Evolutionary conservation across 805 yeast genomes (phyloP), one percentile per base, ranked within the genome.

Genomic region (Zygoascus bituminiphila): DNA sequence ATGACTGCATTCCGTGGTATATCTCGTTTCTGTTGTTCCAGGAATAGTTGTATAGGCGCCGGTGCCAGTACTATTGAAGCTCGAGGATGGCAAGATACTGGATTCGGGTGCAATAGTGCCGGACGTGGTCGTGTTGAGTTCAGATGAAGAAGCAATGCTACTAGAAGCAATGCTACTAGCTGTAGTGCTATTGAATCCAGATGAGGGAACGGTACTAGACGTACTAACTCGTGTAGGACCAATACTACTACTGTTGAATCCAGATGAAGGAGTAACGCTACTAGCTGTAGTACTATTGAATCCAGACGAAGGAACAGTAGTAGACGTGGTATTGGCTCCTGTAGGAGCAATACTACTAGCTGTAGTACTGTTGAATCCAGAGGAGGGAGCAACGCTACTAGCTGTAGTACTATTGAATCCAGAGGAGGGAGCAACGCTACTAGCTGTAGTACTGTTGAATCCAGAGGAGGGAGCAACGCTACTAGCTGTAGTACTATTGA

Each of bases 11-110:
- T 25, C 29, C 7, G 29, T 25, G 29, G 29, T 23, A 38, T 9
- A 20, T 22, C 6, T 17, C 19, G 25, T 20, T 23, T 23, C 40
- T 20, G 39, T n/a, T 4, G 44, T 21, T 15, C 31, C 42, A 4
- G 41, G 33, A 17, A 38, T 31, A 7, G 25, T 22, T 15, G 40
- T 26, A n/a, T 14, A 29, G 6, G 39, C 23, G 20, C 47, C 33
- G 6, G 47, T 38, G 14, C 26, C 38, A n/a, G 48, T 39, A 14
- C n/a, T 19, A 5, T 42, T 45, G 26, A 24, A 25, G 12, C 29
- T 22, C 9, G 17, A 25, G 7, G 29, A 8, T 8, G 10, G 29
- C 10, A 10, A 25, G 10, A 8, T 25, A 25, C 29, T 25, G 10
- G 29, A 25, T 7, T 8, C 29, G 7, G 29, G 29, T 25, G 29